phyloP scores from a whole-genome alignment of 345 rosid species.

The Zanthoxylum bungeanum region DNA sequence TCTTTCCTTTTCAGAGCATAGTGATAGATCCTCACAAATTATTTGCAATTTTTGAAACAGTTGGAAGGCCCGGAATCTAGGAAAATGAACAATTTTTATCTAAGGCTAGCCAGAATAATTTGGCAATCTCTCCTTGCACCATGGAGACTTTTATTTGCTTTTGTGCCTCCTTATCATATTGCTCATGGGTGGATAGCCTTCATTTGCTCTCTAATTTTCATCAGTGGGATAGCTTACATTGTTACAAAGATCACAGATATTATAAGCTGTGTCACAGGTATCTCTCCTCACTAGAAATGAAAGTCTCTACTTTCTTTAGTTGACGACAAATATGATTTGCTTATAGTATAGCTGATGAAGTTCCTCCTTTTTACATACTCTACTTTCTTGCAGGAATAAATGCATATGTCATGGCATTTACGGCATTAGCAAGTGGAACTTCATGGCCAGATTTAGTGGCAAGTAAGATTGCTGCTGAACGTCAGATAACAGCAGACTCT shows the following conservation, averaged over 20 bases:
- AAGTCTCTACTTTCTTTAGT: conserved; percentile 4
- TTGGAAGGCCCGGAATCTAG: conserved; percentile 56
- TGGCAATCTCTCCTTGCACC: conserved; percentile 72
- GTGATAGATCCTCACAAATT: not conserved
- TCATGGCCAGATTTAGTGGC: conserved; percentile 99
- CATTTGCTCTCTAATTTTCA: conserved; percentile 74
- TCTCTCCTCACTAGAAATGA: not conserved
- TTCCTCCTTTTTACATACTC: not conserved
- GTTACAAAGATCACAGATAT: conserved; percentile 75
- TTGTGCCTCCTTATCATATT: conserved; percentile 84
- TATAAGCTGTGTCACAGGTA: conserved; percentile 94
- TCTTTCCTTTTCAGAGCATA: not conserved
- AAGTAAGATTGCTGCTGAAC: conserved; percentile 94
- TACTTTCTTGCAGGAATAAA: conserved; percentile 58
- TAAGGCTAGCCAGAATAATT: conserved; percentile 38
- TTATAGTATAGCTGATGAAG: conserved; percentile 6
- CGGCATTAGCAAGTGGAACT: conserved; percentile 89
- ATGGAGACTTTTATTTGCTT: conserved; percentile 81
- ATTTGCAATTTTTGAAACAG: conserved; percentile 41
- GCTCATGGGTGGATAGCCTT: conserved; percentile 95
- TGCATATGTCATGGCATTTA: conserved; percentile 90
- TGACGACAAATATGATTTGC: conserved; percentile 6
- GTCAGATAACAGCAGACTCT: conserved; percentile 91
- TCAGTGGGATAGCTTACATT: conserved; percentile 76
- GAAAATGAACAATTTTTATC: conserved; percentile 42